Evolutionary conservation across 2,329 filamentous ascomycete species (phyloP).

Genomic region (Botrytis sinoallii): DNA sequence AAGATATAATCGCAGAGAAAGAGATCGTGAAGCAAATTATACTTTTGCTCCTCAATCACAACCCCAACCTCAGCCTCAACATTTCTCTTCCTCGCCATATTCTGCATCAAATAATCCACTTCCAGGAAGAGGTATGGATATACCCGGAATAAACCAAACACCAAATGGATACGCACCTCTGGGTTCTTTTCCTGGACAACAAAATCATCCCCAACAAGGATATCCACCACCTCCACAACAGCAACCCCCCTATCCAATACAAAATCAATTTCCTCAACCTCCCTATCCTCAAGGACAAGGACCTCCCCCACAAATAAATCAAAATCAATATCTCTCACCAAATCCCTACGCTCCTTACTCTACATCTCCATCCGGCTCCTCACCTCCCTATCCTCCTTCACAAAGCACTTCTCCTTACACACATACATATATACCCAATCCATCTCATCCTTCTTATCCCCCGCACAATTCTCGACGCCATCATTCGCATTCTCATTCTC

Average conservation of each 20-base stretch:
- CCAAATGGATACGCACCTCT: background rate
- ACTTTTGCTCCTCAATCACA: background rate
- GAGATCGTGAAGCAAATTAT: background rate
- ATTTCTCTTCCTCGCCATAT: background rate
- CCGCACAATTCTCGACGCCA: background rate
- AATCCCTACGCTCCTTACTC: conserved; percentile 9
- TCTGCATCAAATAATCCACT: background rate
- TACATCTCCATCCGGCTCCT: background rate
- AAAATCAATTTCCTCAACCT: background rate
- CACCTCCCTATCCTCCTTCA: background rate
- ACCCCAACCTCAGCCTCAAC: background rate
- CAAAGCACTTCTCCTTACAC: too few species aligned
- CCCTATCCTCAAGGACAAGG: conserved; percentile 2
- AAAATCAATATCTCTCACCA: conserved; percentile 22
- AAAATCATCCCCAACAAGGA: background rate
- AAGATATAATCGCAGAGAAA: background rate
- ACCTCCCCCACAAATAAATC: background rate
- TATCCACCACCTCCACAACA: conserved; percentile 11
- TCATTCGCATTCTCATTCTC: background rate
- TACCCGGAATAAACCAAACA: background rate
- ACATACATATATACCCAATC: background rate
- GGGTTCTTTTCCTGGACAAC: conserved; percentile 12
- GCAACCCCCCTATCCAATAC: conserved; percentile 18
- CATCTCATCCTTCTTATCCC: background rate
- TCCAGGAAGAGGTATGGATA: background rate